These are phyloP conservation scores for Silene uniflora DNA, from an alignment of 148 eudicot species.

Conservation along the genomic window DNA sequence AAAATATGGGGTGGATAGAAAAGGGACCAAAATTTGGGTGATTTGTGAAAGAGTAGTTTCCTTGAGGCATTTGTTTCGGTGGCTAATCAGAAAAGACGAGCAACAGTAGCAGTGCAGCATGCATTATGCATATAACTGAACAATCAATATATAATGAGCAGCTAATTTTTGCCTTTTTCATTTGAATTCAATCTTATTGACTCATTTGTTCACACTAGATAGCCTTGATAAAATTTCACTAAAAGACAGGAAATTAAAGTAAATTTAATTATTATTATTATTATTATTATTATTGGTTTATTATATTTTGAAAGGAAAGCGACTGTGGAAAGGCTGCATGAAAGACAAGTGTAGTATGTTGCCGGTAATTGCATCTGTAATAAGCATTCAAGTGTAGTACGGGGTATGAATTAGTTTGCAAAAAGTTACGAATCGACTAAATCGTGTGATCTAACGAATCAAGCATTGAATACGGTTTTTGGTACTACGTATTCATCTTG, in stretches of 20 bases:
- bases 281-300: too few species aligned
- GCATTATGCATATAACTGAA: too few species aligned
- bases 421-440: too few species aligned
- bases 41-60: not conserved
- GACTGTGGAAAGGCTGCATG: not conserved
- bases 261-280: too few species aligned
- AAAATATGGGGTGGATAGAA: too few species aligned
- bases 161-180: not conserved
- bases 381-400: too few species aligned
- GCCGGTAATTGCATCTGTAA: not conserved
- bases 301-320: not conserved
- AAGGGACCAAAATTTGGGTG: not conserved
- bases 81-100: not conserved
- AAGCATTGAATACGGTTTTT: not conserved
- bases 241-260: not conserved
- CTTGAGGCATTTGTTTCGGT: not conserved
- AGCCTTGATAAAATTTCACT: not conserved
- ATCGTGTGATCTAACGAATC: not conserved
- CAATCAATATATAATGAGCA: not conserved
- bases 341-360: not conserved
- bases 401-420: too few species aligned
- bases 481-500: not conserved
- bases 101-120: not conserved
- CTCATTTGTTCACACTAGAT: not conserved
- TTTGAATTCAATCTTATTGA: not conserved